Evolutionary conservation across 202 grass and related monocot genomes (phyloP).

Genomic region (Schoenoplectus tabernaemontani): DNA sequence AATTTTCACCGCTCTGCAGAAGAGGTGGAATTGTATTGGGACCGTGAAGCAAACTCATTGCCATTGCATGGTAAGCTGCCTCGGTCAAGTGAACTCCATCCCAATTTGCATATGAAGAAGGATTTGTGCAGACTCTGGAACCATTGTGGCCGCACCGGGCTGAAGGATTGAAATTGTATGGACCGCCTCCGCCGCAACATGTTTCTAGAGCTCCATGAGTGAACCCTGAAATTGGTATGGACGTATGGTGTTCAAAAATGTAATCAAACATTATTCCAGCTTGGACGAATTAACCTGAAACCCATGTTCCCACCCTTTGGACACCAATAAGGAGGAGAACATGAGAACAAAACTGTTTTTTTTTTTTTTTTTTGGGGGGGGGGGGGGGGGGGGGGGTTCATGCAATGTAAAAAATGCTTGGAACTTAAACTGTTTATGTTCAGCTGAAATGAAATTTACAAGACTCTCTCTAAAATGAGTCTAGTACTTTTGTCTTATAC

Average conservation of each 20-base stretch:
- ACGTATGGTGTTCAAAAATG: background rate
- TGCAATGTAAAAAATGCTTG: background rate
- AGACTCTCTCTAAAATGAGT: background rate
- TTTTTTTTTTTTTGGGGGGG: too few relatives aligned
- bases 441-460: background rate
- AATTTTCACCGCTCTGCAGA: background rate
- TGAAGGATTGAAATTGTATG: conserved; percentile 71
- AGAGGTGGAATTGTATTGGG: conserved; percentile 58
- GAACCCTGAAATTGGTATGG: conserved; percentile 40
- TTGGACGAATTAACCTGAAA: too few relatives aligned
- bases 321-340: too few relatives aligned
- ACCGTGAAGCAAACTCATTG: conserved; percentile 48
- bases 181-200: conserved; percentile 69
- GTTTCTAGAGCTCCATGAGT: conserved; percentile 52
- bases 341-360: too few relatives aligned
- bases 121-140: conserved; percentile 57
- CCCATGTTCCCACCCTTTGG: too few relatives aligned
- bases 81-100: conserved; percentile 81
- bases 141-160: conserved; percentile 52
- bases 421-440: background rate
- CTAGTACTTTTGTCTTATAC: background rate
- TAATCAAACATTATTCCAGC: too few relatives aligned
- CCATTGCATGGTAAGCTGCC: conserved; percentile 66
- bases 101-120: conserved; percentile 77
- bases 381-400: too few relatives aligned